Conservation (phyloP, 768 basidiomycete genomes). For the Termitomyces titanicus region DNA sequence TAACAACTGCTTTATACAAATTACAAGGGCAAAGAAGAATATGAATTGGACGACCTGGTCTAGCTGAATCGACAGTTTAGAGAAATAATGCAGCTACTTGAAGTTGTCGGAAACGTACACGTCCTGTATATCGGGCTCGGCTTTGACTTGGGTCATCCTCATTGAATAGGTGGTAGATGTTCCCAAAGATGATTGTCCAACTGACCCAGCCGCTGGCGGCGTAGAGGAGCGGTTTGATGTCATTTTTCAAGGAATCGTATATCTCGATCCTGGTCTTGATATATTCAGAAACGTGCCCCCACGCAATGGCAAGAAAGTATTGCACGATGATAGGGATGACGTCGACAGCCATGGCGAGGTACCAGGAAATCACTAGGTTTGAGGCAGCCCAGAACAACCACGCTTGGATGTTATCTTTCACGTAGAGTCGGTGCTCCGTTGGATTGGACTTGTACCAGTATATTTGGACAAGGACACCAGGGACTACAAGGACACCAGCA, state of each 20-base stretch:
- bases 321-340: slow-evolving; percentile 55
- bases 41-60: slow-evolving; percentile 65
- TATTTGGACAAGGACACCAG: slow-evolving; percentile 63
- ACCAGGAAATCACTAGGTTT: slow-evolving; percentile 78
- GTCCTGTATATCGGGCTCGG: slow-evolving; percentile 56
- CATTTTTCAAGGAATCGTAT: slow-evolving; percentile 68
- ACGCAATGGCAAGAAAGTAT: slow-evolving; percentile 50
- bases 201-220: slow-evolving; percentile 67
- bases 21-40: slow-evolving; percentile 69
- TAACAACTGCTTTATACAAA: slow-evolving; percentile 62
- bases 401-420: slow-evolving; percentile 64
- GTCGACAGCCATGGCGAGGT: slow-evolving; percentile 68
- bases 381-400: slow-evolving; percentile 84
- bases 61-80: slow-evolving; percentile 30
- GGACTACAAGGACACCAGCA: slow-evolving; percentile 55
- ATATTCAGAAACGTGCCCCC: slow-evolving; percentile 74
- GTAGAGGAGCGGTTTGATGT: slow-evolving; percentile 69
- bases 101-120: slow-evolving; percentile 32
- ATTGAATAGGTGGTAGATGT: slow-evolving; percentile 60
- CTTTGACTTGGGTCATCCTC: slow-evolving; percentile 34
- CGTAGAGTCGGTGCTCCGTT: slow-evolving; percentile 50
- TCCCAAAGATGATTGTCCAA: slow-evolving; percentile 71
- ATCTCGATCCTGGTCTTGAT: slow-evolving; percentile 66
- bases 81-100: neutral
- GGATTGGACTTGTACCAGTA: slow-evolving; percentile 66